Evolutionary conservation across 208 protist species (phyloP), one percentile per base, ranked within the genome.

Genomic region (Leishmania amazonensis): DNA sequence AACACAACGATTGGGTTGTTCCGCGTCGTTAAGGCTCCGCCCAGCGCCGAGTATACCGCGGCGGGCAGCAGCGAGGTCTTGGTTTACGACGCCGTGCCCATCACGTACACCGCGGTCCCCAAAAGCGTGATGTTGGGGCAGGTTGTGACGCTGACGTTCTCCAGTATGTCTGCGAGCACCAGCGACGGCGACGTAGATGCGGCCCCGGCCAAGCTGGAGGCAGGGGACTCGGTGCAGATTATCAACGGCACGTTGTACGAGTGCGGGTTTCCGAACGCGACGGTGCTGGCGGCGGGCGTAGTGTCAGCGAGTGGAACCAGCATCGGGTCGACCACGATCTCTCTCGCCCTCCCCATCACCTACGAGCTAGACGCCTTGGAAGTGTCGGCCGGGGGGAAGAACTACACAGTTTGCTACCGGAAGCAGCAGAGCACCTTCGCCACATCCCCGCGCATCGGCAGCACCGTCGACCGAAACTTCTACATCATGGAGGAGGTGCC

Each of bases 211-310:
- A 35, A 49, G 11, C 84, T 94, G 31, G 76, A 49, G 11, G 81
- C 80, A 11, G 87, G 88, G 9, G 92, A 96, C 77, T 49, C 62
- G 13, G 85, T 94, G 76, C 83, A 92, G 78, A 80, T 98, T 73
- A 95, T 98, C 75, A 80, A 91, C 64, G 95, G 91, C 60, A 88
- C 54, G 31, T 78, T 96, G 47, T 96, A 92, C 81, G 89, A 94
- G 49, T 98, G 95, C 58, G 95, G 95, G 17, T 94, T 91, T 64
- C 8, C 49, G 65, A 98, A 98, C 86, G 79, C 83, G 24, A 97
- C 91, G 0, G 70, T 90, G 35, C 45, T 96, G n/a, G 89, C 74
- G 0, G 79, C 90, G 45, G 88, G 75, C 53, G 21, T 76, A 17
- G 86, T 91, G 31, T 71, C 76, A 49, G 42, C 70, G 67, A 80